Base-by-base conservation (phyloP, 495 filamentous ascomycete genomes). In the Tuber indicum region DNA sequence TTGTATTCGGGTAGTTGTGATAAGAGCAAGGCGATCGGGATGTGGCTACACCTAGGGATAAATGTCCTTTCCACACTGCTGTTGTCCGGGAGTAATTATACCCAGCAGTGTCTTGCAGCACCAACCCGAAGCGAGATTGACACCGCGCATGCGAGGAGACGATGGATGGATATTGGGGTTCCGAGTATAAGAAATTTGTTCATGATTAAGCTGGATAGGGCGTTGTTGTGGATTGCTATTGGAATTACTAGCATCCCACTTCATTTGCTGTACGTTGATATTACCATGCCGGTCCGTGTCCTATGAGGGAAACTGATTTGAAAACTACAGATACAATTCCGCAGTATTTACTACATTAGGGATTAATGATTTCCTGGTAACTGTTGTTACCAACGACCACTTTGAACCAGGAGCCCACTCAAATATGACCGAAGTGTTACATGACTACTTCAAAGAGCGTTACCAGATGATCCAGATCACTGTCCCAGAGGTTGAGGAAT, bases 261-360 rank as follows among this genome's bases (percentile, higher is more conserved):
- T 16, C 52, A 75, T 45, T 70, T 77, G 16, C 49, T 74, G 76
- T 75, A 58, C 19, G 73, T 74, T 71, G 5, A 9, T 43, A 26
- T 58, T n/a, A 42, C 16, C 9, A 8, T 52, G 7, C 14, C 23
- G 21, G 4, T 23, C 2, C 49, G 3, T 1, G 39, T 74, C 16
- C 3, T n/a, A 69, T 14, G 21, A 19, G 14, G 26, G 26, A 26
- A 36, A 14, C 32, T 44, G n/a, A 73, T 58, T 46, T 45, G 26
- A 21, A 12, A 16, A 36, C 21, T 49, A 8, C 70, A 77, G 74
- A 26, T 81, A 76, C 77, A 84, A 84, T 78, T 84, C 78, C 21
- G 78, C 79, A 12, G 62, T 84, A 45, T 84, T 82, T 52, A 75
- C 78, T 17, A 79, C 81, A 1, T 26, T 79, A 43, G 39, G 14